A percentile compares a stretch with the other conserved stretches of the same genome.
Conservation (phyloP, 306 rosid species). For the Sesbania bispinosa region DNA sequence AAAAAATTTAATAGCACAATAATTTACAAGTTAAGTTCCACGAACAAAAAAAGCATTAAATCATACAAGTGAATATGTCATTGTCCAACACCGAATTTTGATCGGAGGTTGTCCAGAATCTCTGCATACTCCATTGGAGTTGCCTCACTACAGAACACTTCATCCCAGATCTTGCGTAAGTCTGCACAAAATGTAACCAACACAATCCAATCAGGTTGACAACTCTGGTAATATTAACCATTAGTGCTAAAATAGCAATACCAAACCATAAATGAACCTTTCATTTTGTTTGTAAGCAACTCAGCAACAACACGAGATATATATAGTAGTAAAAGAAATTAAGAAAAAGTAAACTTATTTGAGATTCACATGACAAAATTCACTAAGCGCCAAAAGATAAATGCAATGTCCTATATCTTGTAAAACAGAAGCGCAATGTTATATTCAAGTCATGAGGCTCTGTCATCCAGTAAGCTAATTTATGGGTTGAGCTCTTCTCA, state of each 20-base stretch:
- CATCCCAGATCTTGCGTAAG: constrained; percentile 72
- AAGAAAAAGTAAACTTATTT: not conserved
- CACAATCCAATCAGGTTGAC: not conserved
- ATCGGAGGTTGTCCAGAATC: constrained; percentile 62
- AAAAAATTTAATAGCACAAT: not conserved
- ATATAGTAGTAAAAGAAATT: not conserved
- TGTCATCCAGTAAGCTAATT: not conserved
- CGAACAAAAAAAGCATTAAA: not conserved
- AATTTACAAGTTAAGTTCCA: constrained; percentile 27
- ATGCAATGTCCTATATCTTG: not conserved
- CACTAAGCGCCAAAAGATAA: not conserved
- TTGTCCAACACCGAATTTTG: constrained; percentile 49
- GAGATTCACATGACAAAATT: not conserved
- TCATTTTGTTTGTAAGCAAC: not conserved
- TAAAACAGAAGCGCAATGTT: not conserved
- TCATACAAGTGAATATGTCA: constrained; percentile 23
- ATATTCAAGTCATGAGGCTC: not conserved
- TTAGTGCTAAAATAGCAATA: not conserved
- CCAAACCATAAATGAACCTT: not conserved
- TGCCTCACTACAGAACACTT: constrained; percentile 63
- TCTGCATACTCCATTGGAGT: constrained; percentile 69
- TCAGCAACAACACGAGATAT: not conserved
- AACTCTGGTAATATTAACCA: not conserved
- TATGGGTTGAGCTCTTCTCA: not conserved
- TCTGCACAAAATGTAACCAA: constrained; percentile 44